Conservation (phyloP, 2,329 filamentous ascomycete species). For the Penicillium nordicum region DNA sequence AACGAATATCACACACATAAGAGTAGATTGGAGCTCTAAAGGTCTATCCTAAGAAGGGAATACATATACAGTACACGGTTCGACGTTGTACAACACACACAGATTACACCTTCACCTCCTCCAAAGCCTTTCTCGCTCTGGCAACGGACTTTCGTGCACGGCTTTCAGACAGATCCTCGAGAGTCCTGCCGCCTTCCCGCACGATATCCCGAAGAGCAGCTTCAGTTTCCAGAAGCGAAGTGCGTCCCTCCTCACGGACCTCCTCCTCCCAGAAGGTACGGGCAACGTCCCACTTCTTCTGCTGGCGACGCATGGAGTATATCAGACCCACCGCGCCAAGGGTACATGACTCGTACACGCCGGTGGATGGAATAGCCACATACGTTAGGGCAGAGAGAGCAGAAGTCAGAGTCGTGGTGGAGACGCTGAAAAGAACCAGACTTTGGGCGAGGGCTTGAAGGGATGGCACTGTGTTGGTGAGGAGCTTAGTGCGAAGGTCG, state of each 20-base stretch:
- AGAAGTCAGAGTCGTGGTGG: constrained; percentile 63
- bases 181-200: constrained; percentile 41
- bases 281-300: constrained; percentile 57
- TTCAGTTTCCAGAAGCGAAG: constrained; percentile 55
- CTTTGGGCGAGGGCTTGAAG: constrained; percentile 70
- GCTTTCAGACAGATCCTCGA: constrained; percentile 37
- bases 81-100: background rate
- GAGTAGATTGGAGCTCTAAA: constrained; percentile 18
- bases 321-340: constrained; percentile 58
- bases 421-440: constrained; percentile 70
- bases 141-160: constrained; percentile 45
- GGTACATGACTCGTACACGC: constrained; percentile 57
- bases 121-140: constrained; percentile 47
- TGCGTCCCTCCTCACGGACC: constrained; percentile 56
- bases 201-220: constrained; percentile 48
- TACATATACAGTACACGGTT: constrained; percentile 18
- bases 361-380: constrained; percentile 50
- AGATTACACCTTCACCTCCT: constrained; percentile 28
- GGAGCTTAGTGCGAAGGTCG: constrained; percentile 63
- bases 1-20: constrained; percentile 12
- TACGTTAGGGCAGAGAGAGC: constrained; percentile 56
- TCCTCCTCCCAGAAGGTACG: constrained; percentile 51
- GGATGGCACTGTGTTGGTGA: constrained; percentile 64
- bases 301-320: constrained; percentile 56
- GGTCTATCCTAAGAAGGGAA: constrained; percentile 15